These are phyloP conservation scores for Microcos paniculata DNA, from an alignment of 345 rosid genomes.

Conservation along the genomic window DNA sequence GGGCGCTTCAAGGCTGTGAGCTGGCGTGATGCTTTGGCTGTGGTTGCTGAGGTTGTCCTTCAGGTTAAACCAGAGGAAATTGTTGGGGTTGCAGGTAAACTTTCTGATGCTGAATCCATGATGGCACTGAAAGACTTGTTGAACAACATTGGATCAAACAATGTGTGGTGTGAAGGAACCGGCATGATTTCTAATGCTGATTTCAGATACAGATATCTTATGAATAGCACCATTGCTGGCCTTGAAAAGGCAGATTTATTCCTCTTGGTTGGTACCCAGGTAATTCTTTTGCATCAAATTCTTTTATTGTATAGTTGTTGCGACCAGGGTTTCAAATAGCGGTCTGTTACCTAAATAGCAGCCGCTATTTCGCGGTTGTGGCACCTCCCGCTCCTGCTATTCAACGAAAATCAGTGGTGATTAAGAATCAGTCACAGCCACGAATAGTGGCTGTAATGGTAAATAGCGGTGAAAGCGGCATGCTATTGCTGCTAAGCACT, in stretches of 20 bases:
- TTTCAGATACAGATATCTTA: constrained; percentile 81
- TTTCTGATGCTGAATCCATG: constrained; percentile 99
- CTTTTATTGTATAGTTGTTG: neutral
- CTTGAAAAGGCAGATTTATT: constrained; percentile 93
- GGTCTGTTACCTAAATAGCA: too few relatives aligned
- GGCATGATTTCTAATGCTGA: constrained; percentile 79
- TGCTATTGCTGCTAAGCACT: too few relatives aligned
- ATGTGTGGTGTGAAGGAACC: constrained; percentile 94
- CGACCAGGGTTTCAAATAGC: too few relatives aligned
- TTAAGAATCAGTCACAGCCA: too few relatives aligned
- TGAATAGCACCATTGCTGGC: constrained; percentile 86
- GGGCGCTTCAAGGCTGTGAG: constrained; percentile 86
- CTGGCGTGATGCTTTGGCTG: constrained; percentile 95
- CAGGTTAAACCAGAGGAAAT: constrained; percentile 83
- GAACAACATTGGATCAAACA: constrained; percentile 93
- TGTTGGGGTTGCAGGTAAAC: constrained; percentile 86
- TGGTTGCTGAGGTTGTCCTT: constrained; percentile 79
- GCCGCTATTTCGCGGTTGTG: too few relatives aligned
- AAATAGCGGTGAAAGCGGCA: too few relatives aligned
- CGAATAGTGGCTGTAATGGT: too few relatives aligned
- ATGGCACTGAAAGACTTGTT: constrained; percentile 92
- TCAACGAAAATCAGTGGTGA: too few relatives aligned
- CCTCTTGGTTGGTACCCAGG: constrained; percentile 97
- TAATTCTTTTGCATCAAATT: constrained; percentile 23
- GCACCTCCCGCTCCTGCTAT: too few relatives aligned